A percentile compares a stretch with the other conserved stretches of the same genome.
Evolutionary conservation across 2,329 filamentous ascomycete species (phyloP).

Genomic region (Diaporthe vexans): DNA sequence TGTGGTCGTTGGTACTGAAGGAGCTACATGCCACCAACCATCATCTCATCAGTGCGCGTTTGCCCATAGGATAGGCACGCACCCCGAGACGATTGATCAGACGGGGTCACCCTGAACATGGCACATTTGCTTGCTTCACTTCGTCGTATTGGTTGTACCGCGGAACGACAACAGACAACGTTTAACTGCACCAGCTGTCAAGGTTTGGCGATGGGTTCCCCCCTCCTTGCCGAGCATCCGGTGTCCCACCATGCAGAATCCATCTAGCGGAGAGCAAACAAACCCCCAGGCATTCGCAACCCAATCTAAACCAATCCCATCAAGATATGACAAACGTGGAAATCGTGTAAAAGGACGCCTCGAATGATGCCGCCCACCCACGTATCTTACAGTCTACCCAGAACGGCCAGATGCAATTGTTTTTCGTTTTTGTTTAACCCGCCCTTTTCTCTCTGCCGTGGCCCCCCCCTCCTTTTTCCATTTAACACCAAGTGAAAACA

Average conservation of each 20-base stretch:
- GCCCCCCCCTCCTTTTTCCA: not conserved
- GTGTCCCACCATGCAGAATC: constrained; percentile 17
- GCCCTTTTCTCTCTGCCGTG: too few species aligned
- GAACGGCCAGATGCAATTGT: constrained; percentile 25
- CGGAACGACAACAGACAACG: not conserved
- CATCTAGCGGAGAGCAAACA: constrained; percentile 8
- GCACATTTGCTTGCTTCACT: not conserved
- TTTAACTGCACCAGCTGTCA: not conserved
- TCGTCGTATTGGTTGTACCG: not conserved
- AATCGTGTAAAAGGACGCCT: constrained; percentile 17
- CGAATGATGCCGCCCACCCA: constrained; percentile 17
- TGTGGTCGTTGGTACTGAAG: too few species aligned
- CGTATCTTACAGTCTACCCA: constrained; percentile 30
- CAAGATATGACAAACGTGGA: constrained; percentile 18
- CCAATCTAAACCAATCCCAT: constrained; percentile 26
- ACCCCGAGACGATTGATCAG: not conserved
- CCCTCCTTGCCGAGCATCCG: not conserved
- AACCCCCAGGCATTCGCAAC: not conserved
- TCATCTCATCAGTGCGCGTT: too few species aligned
- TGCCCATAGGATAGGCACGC: not conserved
- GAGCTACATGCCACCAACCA: too few species aligned
- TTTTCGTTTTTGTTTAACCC: not conserved
- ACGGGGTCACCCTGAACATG: not conserved
- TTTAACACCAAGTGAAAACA: constrained; percentile 96
- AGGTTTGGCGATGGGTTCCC: not conserved